These are phyloP conservation scores for Hyphopichia burtonii DNA, from an alignment of 1,139 yeast species.

Conservation along the genomic window DNA sequence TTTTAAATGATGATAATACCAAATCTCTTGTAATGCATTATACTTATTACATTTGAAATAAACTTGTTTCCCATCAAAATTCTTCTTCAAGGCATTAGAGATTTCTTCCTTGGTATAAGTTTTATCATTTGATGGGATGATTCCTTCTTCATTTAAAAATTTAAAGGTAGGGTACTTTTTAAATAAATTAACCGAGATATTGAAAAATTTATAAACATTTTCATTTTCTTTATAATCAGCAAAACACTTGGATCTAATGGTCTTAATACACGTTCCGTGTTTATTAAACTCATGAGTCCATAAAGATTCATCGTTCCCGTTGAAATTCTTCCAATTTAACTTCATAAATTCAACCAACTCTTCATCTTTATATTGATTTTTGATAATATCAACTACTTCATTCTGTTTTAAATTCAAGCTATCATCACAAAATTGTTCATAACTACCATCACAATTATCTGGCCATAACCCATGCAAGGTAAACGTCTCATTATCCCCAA, in stretches of 20 bases:
- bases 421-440: slow-evolving; percentile 65
- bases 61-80: slow-evolving; percentile 60
- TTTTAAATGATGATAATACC: slow-evolving; percentile 82
- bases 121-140: slow-evolving; percentile 58
- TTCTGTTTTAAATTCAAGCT: slow-evolving; percentile 43
- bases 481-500: slow-evolving; percentile 75
- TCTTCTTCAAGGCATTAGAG: slow-evolving; percentile 56
- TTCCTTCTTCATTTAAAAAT: slow-evolving; percentile 66
- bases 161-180: slow-evolving; percentile 67
- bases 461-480: slow-evolving; percentile 63
- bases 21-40: slow-evolving; percentile 75
- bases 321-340: slow-evolving; percentile 71
- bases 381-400: slow-evolving; percentile 54
- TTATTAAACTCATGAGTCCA: slow-evolving; percentile 96
- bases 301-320: slow-evolving; percentile 69
- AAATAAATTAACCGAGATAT: slow-evolving; percentile 62
- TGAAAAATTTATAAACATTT: slow-evolving; percentile 79
- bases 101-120: slow-evolving; percentile 70
- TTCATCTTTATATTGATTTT: slow-evolving; percentile 43
- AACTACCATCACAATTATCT: slow-evolving; percentile 44
- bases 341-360: slow-evolving; percentile 60
- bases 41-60: slow-evolving; percentile 69
- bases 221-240: slow-evolving; percentile 29
- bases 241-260: slow-evolving; percentile 74
- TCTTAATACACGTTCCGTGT: slow-evolving; percentile 90